These are phyloP conservation scores for Remersonia thermophila DNA, from an alignment of 2,329 filamentous ascomycete genomes.

Conservation along the genomic window DNA sequence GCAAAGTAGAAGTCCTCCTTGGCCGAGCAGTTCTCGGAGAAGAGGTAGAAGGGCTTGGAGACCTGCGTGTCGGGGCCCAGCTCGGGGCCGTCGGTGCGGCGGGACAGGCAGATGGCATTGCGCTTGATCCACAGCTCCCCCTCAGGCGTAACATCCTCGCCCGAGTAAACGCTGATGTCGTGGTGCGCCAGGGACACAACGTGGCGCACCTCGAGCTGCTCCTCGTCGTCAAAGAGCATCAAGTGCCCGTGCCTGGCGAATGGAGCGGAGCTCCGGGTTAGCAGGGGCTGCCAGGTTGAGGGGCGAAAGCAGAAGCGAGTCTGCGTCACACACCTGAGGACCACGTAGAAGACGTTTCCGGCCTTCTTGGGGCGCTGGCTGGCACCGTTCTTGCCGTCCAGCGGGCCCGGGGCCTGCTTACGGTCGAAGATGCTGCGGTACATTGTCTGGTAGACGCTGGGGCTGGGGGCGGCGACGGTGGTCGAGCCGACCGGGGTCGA, in stretches of 20 bases:
- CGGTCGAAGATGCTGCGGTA: slow-evolving; percentile 92
- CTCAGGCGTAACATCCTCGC: slow-evolving; percentile 66
- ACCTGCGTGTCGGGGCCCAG: slow-evolving; percentile 41
- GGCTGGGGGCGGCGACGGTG: slow-evolving; percentile 66
- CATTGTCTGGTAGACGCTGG: slow-evolving; percentile 96
- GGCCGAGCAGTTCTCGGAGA: slow-evolving; percentile 87
- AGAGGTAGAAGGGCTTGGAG: slow-evolving; percentile 82
- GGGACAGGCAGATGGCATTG: slow-evolving; percentile 73
- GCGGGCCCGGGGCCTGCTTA: slow-evolving; percentile 38
- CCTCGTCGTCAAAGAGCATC: slow-evolving; percentile 94
- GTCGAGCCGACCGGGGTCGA: slow-evolving; percentile 65
- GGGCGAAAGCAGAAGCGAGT: not conserved
- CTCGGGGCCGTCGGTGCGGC: slow-evolving; percentile 45
- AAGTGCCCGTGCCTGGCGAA: slow-evolving; percentile 68
- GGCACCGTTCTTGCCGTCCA: slow-evolving; percentile 35
- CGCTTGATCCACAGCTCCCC: slow-evolving; percentile 93
- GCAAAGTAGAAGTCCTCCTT: slow-evolving; percentile 99
- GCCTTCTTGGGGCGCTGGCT: slow-evolving; percentile 50
- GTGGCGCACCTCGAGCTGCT: slow-evolving; percentile 90
- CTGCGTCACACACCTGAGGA: slow-evolving; percentile 53
- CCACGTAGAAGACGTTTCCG: slow-evolving; percentile 86
- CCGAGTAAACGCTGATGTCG: slow-evolving; percentile 72
- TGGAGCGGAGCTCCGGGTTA: slow-evolving; percentile 5
- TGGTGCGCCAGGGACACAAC: slow-evolving; percentile 89
- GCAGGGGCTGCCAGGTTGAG: too few species aligned